A percentile compares a stretch with the other conserved stretches of the same genome.
Conservation (phyloP, 1,139 yeast species). For the Kurtzmaniella quercitrusa region DNA sequence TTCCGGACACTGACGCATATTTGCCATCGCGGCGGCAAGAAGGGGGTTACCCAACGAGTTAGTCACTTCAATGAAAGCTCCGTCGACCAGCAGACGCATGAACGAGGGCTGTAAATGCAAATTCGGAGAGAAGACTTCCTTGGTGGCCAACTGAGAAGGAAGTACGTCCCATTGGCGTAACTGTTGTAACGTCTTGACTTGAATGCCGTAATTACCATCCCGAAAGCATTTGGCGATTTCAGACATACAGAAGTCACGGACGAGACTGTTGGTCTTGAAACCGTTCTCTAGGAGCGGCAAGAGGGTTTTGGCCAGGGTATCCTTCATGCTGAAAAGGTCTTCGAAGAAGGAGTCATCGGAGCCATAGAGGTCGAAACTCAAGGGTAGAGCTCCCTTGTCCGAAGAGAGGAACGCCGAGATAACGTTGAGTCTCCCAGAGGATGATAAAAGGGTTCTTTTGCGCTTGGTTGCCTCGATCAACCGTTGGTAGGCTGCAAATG, state of each 20-base stretch:
- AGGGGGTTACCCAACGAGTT: conserved; percentile 18
- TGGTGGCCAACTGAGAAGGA: conserved; percentile 9
- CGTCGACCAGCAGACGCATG: not conserved
- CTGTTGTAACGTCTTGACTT: not conserved
- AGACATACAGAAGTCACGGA: not conserved
- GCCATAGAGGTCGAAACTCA: not conserved
- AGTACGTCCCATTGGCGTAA: not conserved
- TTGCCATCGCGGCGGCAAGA: conserved; percentile 18
- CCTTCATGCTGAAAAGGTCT: not conserved
- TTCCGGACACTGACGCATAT: conserved; percentile 5
- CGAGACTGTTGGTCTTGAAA: not conserved
- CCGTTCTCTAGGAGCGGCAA: not conserved
- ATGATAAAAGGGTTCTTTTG: not conserved
- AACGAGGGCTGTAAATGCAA: not conserved
- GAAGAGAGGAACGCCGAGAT: not conserved
- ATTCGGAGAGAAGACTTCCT: conserved; percentile 4
- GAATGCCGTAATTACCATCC: not conserved
- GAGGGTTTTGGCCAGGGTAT: not conserved
- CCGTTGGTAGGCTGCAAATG: not conserved
- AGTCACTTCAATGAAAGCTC: not conserved
- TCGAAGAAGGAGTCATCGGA: not conserved
- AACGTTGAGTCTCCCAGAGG: not conserved
- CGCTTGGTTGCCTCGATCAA: not conserved
- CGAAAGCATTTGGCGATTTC: not conserved
- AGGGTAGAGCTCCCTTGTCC: not conserved